phyloP scores from a whole-genome alignment of 2,329 filamentous ascomycete species.

The Aspergillus latus region DNA sequence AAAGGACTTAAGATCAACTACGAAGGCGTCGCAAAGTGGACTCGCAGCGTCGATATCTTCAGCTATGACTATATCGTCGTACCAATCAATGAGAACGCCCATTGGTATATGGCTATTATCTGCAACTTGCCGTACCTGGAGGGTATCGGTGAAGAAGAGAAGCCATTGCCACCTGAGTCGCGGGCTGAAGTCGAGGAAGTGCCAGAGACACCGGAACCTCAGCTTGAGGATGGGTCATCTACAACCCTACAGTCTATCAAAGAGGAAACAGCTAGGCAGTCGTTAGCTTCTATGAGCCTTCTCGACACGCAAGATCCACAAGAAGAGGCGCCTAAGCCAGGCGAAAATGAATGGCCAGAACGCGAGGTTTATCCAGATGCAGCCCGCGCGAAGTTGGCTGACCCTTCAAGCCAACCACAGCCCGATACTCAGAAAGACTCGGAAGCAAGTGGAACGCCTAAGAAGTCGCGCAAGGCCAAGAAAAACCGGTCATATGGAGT shows the following conservation, averaged over 20 bases:
- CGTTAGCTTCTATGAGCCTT: conserved; percentile 32
- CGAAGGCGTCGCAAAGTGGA: conserved; percentile 83
- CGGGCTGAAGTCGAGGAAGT: conserved; percentile 28
- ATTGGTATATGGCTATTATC: conserved; percentile 96
- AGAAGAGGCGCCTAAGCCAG: conserved; percentile 3
- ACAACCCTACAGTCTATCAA: conserved; percentile 17
- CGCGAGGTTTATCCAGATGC: conserved; percentile 28
- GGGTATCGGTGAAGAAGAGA: conserved; percentile 21
- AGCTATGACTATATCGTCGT: conserved; percentile 85
- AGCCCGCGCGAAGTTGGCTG: conserved; percentile 20
- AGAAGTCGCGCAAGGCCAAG: conserved; percentile 24
- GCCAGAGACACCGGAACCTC: conserved; percentile 29
- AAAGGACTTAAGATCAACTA: conserved; percentile 70
- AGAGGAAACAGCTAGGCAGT: conserved; percentile 27
- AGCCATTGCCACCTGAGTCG: conserved; percentile 13
- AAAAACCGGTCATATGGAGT: conserved; percentile 28
- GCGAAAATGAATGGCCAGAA: conserved; percentile 31
- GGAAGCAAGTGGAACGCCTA: conserved; percentile 12
- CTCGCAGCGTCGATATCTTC: conserved; percentile 79
- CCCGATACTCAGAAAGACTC: conserved; percentile 16
- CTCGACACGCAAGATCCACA: conserved; percentile 19
- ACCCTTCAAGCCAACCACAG: conserved; percentile 14
- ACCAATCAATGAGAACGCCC: conserved; percentile 80
- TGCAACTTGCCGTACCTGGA: conserved; percentile 76
- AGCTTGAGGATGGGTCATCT: background rate